Conservation (phyloP, 2,329 filamentous ascomycete species). For the Amylocarpus encephaloides region DNA sequence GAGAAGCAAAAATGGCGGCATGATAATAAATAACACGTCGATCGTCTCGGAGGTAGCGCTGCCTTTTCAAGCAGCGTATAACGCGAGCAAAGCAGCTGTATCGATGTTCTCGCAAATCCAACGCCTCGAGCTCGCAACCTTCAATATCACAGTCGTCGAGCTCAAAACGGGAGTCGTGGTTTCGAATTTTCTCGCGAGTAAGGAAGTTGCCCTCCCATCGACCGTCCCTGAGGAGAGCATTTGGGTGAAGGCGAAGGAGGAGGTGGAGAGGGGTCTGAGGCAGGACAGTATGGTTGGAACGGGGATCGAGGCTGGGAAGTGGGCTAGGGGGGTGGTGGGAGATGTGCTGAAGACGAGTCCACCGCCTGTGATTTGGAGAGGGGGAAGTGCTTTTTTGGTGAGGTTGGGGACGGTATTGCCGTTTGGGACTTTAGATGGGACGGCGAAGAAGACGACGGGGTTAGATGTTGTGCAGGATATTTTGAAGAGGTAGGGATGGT, state of each 20-base stretch:
- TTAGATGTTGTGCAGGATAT: conserved; percentile 6
- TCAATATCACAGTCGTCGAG: conserved; percentile 21
- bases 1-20: conserved; percentile 26
- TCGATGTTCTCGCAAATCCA: conserved; percentile 16
- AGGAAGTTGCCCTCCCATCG: neutral
- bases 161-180: conserved; percentile 16
- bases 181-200: neutral
- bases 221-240: conserved; percentile 13
- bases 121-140: conserved; percentile 17
- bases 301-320: conserved; percentile 12
- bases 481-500: too few relatives aligned
- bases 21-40: conserved; percentile 40
- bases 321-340: conserved; percentile 12
- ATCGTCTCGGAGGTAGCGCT: conserved; percentile 15
- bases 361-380: conserved; percentile 13
- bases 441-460: conserved; percentile 3
- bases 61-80: conserved; percentile 17
- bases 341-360: conserved; percentile 13
- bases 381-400: conserved; percentile 5
- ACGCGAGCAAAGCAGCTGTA: conserved; percentile 19
- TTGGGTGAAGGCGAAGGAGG: conserved; percentile 11
- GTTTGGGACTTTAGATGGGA: conserved; percentile 8
- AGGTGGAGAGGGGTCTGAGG: conserved; percentile 11
- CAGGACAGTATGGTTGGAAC: conserved; percentile 2
- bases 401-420: conserved; percentile 14